These are phyloP conservation scores for Astrothelium macrocarpum DNA, from an alignment of 495 filamentous ascomycete genomes.

Conservation along the genomic window DNA sequence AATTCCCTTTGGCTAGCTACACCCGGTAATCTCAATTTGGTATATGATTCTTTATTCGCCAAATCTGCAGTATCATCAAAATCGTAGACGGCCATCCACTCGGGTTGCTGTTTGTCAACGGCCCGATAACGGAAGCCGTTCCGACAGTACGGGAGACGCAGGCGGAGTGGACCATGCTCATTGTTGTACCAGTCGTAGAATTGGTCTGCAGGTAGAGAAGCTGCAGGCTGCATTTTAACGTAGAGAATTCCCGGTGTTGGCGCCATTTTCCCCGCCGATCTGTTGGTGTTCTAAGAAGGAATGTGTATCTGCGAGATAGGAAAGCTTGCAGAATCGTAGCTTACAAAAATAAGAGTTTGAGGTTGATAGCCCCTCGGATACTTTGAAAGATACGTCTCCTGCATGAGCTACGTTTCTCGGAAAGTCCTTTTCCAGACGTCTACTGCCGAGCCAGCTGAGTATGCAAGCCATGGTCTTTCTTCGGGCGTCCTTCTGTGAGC, in stretches of 20 bases:
- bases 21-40: conserved; percentile 49
- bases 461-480: not conserved
- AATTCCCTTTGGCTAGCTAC: conserved; percentile 65
- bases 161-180: conserved; percentile 70
- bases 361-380: not conserved
- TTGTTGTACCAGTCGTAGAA: conserved; percentile 91
- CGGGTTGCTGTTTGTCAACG: conserved; percentile 47
- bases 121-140: conserved; percentile 74
- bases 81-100: conserved; percentile 73
- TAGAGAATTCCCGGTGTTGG: conserved; percentile 54
- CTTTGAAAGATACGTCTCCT: not conserved
- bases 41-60: conserved; percentile 52
- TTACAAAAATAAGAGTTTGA: not conserved
- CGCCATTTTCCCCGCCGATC: conserved; percentile 8
- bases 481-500: too few species aligned
- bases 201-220: conserved; percentile 45
- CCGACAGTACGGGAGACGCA: conserved; percentile 59
- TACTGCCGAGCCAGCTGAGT: not conserved
- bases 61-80: conserved; percentile 62
- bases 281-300: not conserved
- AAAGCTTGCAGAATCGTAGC: too few species aligned
- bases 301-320: not conserved
- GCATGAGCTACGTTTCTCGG: not conserved
- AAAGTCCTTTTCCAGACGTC: not conserved
- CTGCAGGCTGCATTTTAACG: conserved; percentile 67